Evolutionary conservation across 1,139 yeast species (phyloP).

Genomic region (Hansenula lynferdii): DNA sequence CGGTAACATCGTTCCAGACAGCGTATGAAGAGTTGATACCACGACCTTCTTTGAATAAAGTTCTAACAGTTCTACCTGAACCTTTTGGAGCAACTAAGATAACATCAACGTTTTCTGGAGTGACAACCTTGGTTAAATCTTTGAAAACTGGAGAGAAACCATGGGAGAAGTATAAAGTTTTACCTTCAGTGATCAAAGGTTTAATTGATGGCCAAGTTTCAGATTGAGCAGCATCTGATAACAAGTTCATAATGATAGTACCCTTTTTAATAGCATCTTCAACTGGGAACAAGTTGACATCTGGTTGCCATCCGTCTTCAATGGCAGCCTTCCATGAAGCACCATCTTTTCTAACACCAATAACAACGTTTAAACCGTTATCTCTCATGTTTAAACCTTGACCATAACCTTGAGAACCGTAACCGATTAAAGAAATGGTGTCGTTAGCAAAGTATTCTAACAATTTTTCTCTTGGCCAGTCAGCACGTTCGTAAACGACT

Average conservation of each 20-base stretch:
- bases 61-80: slow-evolving; percentile 99
- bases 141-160: slow-evolving; percentile 99
- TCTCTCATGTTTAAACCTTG: slow-evolving; percentile 99
- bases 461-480: slow-evolving; percentile 99
- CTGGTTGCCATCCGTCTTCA: slow-evolving; percentile 99
- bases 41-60: slow-evolving; percentile 99
- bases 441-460: slow-evolving; percentile 96
- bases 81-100: slow-evolving; percentile 99
- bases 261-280: slow-evolving; percentile 90
- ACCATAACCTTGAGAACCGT: slow-evolving; percentile 99
- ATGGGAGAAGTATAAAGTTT: slow-evolving; percentile 98
- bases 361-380: slow-evolving; percentile 94
- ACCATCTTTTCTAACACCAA: slow-evolving; percentile 98
- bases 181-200: slow-evolving; percentile 93
- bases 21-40: slow-evolving; percentile 99
- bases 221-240: slow-evolving; percentile 99
- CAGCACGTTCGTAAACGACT: slow-evolving; percentile 96
- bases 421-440: slow-evolving; percentile 95
- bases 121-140: slow-evolving; percentile 92
- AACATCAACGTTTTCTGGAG: slow-evolving; percentile 93
- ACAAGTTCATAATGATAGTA: slow-evolving; percentile 93
- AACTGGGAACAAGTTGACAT: slow-evolving; percentile 94
- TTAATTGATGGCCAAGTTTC: slow-evolving; percentile 89
- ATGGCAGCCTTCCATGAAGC: slow-evolving; percentile 99
- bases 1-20: slow-evolving; percentile 98